Evolutionary conservation across 2,329 filamentous ascomycete genomes (phyloP).

Genomic region (Fusarium multiceps): DNA sequence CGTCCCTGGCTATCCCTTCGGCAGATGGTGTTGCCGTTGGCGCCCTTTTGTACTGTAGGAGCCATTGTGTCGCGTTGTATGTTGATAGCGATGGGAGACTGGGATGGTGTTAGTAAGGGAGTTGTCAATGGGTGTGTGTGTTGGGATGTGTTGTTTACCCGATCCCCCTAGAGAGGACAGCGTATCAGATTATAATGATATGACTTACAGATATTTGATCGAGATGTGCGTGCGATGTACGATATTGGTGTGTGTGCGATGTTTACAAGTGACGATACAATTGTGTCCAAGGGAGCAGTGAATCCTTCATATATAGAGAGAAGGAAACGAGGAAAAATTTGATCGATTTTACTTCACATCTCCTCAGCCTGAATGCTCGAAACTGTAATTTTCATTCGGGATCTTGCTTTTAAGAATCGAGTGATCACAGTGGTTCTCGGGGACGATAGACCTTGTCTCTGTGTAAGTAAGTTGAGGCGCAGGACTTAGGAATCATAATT

Average conservation of each 20-base stretch:
- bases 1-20: background rate
- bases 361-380: background rate
- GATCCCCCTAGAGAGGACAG: no score
- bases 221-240: no score
- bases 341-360: accelerated
- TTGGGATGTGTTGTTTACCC: no score
- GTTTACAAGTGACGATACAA: background rate
- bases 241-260: background rate
- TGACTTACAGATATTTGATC: no score
- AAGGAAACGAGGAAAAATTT: accelerated
- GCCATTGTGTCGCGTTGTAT: background rate
- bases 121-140: no score
- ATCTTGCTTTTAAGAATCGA: background rate
- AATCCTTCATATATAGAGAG: background rate
- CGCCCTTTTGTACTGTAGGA: background rate
- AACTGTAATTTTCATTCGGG: background rate
- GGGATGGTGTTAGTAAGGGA: background rate
- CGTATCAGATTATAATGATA: no score
- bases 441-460: background rate
- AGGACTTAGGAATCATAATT: background rate
- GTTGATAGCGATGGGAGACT: background rate
- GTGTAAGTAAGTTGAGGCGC: background rate
- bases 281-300: background rate
- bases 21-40: background rate
- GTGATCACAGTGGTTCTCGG: background rate